These are phyloP conservation scores for Juglanconis oblonga DNA, from an alignment of 2,329 filamentous ascomycete genomes.

Conservation along the genomic window DNA sequence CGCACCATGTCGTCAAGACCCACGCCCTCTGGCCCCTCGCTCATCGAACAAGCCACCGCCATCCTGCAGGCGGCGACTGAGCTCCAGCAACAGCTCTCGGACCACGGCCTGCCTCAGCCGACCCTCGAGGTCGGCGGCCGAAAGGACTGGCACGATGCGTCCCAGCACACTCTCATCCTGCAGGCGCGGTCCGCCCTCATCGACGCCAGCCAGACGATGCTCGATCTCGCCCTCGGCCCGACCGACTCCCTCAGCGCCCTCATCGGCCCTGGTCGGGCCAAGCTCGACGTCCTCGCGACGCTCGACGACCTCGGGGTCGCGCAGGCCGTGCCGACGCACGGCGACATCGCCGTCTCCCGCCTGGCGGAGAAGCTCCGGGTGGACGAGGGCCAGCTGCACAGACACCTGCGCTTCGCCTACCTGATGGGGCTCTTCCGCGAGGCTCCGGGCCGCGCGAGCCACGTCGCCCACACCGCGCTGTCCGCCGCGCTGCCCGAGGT, in stretches of 20 bases:
- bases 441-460: background rate
- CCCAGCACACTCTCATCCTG: too few species aligned
- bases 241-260: too few species aligned
- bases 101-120: background rate
- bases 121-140: slow-evolving; percentile 14
- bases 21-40: background rate
- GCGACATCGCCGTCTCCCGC: background rate
- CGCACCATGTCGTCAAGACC: too few species aligned
- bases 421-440: slow-evolving; percentile 18
- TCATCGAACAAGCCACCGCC: slow-evolving; percentile 9
- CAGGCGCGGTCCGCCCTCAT: too few species aligned
- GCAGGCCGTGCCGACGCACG: background rate
- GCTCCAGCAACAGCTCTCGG: slow-evolving; percentile 2
- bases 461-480: slow-evolving; percentile 18
- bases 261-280: too few species aligned
- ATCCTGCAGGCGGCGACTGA: slow-evolving; percentile 15
- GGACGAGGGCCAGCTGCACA: background rate
- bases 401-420: slow-evolving; percentile 19
- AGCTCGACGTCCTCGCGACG: too few species aligned
- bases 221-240: too few species aligned
- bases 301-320: too few species aligned
- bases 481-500: slow-evolving; percentile 12
- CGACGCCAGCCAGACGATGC: too few species aligned
- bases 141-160: slow-evolving; percentile 11
- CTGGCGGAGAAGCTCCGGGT: background rate